phyloP scores from a whole-genome alignment of 352 stramenopile species.

The Globisporangium nagaii region DNA sequence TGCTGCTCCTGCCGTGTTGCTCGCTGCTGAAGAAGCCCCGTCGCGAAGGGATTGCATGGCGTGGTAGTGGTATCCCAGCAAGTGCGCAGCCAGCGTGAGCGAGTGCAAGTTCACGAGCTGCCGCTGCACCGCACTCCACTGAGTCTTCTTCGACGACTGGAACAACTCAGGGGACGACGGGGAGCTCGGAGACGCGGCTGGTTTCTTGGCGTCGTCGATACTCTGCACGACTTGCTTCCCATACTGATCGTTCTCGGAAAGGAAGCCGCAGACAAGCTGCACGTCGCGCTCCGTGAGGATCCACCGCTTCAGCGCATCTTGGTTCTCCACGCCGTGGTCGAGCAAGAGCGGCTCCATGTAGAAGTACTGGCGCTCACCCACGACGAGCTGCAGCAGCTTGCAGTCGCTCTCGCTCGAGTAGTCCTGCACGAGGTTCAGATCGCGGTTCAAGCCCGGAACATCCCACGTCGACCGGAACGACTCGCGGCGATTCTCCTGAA shows the following conservation, averaged over 20 bases:
- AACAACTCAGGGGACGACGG: slow-evolving; percentile 19
- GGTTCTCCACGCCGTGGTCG: slow-evolving; percentile 13
- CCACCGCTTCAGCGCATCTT: slow-evolving; percentile 23
- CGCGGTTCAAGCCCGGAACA: slow-evolving; percentile 43
- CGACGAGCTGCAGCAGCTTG: slow-evolving; percentile 48
- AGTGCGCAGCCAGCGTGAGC: slow-evolving; percentile 48
- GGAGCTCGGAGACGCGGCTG: not conserved
- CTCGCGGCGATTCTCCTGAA: slow-evolving; percentile 13
- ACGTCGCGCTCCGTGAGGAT: slow-evolving; percentile 34
- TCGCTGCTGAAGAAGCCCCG: slow-evolving; percentile 1
- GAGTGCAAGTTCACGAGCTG: slow-evolving; percentile 48
- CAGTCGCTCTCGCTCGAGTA: slow-evolving; percentile 65
- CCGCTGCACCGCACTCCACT: slow-evolving; percentile 55
- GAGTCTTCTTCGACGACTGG: slow-evolving; percentile 31
- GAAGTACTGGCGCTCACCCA: slow-evolving; percentile 73
- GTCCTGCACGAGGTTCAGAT: slow-evolving; percentile 77
- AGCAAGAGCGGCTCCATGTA: slow-evolving; percentile 53
- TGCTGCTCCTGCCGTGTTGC: not conserved
- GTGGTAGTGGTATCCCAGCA: slow-evolving; percentile 56
- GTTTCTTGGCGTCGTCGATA: not conserved
- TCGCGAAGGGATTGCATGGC: slow-evolving; percentile 13
- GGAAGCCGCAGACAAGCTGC: slow-evolving; percentile 26
- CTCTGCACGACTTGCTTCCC: slow-evolving; percentile 24
- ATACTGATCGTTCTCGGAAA: slow-evolving; percentile 19
- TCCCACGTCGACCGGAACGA: slow-evolving; percentile 61